Conservation (phyloP, 441 rosid species). For the Croton setiger region DNA sequence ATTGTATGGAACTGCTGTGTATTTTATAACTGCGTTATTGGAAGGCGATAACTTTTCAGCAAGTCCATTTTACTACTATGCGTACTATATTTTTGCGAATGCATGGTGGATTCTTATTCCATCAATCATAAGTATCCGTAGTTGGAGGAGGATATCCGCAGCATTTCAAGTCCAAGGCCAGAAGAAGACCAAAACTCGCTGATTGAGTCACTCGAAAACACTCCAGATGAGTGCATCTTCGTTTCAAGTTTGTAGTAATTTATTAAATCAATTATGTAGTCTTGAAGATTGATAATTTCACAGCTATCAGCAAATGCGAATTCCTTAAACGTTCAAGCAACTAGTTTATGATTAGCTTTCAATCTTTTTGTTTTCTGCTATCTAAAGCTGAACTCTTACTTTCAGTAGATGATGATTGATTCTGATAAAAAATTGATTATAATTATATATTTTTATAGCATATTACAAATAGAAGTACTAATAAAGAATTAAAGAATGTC, state of each 20-base stretch:
- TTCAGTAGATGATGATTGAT: too few relatives aligned
- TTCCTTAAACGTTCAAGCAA: not conserved
- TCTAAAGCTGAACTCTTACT: too few relatives aligned
- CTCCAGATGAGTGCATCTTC: not conserved
- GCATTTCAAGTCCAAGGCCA: slow-evolving; percentile 36
- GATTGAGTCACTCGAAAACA: slow-evolving; percentile 23
- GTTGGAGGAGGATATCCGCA: slow-evolving; percentile 70
- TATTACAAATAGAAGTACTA: too few relatives aligned
- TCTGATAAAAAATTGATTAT: too few relatives aligned
- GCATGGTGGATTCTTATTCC: slow-evolving; percentile 76
- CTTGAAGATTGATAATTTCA: not conserved
- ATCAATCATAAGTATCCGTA: slow-evolving; percentile 48
- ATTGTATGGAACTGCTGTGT: slow-evolving; percentile 79
- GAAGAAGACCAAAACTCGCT: slow-evolving; percentile 53
- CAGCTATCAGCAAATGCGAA: not conserved
- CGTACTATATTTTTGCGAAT: slow-evolving; percentile 64
- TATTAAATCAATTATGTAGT: not conserved
- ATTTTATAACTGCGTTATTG: slow-evolving; percentile 68
- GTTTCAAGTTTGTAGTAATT: not conserved
- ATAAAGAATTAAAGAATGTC: too few relatives aligned
- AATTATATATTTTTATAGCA: too few relatives aligned
- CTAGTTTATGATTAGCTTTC: too few relatives aligned
- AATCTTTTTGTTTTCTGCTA: too few relatives aligned
- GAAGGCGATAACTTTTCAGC: slow-evolving; percentile 83
- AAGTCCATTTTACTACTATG: slow-evolving; percentile 52